These are phyloP conservation scores for Kurtzmaniella fragi DNA, from an alignment of 805 yeast genomes.

Conservation along the genomic window DNA sequence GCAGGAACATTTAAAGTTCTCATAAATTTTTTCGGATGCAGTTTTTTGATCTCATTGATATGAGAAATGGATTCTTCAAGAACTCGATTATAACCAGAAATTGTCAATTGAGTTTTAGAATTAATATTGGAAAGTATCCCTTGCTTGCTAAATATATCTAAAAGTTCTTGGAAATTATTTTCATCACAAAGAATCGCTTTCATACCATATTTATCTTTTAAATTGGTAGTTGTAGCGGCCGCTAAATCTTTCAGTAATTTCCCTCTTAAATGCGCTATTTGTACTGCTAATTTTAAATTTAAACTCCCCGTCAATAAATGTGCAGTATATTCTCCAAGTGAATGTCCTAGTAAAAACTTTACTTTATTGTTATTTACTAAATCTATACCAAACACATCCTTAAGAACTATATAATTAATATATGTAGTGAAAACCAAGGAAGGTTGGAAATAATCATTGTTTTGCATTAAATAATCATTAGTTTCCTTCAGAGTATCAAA, in stretches of 20 bases:
- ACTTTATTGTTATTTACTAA: conserved; percentile 10
- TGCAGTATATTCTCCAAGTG: conserved; percentile 49
- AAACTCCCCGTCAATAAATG: conserved; percentile 31
- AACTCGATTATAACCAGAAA: conserved; percentile 34
- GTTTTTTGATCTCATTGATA: conserved; percentile 9
- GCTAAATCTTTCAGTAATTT: conserved; percentile 32
- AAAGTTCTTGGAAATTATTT: conserved; percentile 14
- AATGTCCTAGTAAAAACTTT: conserved; percentile 39
- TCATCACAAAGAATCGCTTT: conserved; percentile 28
- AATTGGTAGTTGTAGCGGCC: conserved; percentile 11
- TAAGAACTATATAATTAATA: conserved; percentile 19
- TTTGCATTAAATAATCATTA: neutral
- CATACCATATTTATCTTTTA: conserved; percentile 26
- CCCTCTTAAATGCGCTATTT: conserved; percentile 42
- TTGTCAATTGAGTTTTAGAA: conserved; percentile 35
- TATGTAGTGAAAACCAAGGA: conserved; percentile 42
- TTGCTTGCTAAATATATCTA: conserved; percentile 11
- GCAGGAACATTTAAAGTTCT: conserved; percentile 35
- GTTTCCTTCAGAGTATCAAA: conserved; percentile 9
- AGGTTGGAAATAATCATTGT: conserved; percentile 43
- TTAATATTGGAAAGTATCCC: conserved; percentile 45
- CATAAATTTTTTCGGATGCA: conserved; percentile 13
- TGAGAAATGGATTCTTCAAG: conserved; percentile 18
- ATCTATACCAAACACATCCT: conserved; percentile 13
- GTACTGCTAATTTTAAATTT: conserved; percentile 28